Base-by-base conservation (phyloP, 306 rosid species). In the Senna tora region DNA sequence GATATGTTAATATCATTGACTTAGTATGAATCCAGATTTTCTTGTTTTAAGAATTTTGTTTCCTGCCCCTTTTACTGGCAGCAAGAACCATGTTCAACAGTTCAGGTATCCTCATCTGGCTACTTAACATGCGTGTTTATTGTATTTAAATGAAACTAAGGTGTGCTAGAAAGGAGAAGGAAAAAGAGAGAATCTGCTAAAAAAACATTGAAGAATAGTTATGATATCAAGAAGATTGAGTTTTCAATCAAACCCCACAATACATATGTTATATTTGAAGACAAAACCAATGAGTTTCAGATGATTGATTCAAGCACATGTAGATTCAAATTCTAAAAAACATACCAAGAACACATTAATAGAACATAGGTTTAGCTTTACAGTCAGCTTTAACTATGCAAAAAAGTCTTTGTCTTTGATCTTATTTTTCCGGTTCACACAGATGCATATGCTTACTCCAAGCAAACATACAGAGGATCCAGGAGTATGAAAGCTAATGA, bases 361-460 rank as follows among this genome's bases (percentile, higher is more conserved):
- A 21, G 9, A 32, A 55, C 19, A 22, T n/a, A 53, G 20, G 33
- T 43, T 21, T 32, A n/a, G 50, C 64, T 15, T 74, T 17, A 61
- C 49, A 38, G 22, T 61, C 32, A 34, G 47, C 46, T 34, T 59
- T 36, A 60, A 34, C n/a, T n/a, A n/a, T n/a, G n/a, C n/a, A n/a
- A n/a, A n/a, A n/a, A n/a, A n/a, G n/a, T n/a, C n/a, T n/a, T n/a
- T n/a, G n/a, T n/a, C n/a, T n/a, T n/a, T 30, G 4, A 13, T 53
- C 79, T 55, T 11, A 53, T 54, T 54, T 34, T 55, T 56, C 42
- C 7, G 54, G 57, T 46, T 54, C 49, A 53, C 4, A 6, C 53
- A 74, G 59, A 73, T 42, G 78, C 69, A 21, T 64, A 64, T 22
- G 78, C 65, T 49, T 67, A 67, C 53, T 33, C 73, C 61, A 67